Evolutionary conservation across 148 eudicot genomes (phyloP).

Genomic region (Chenopodium album): DNA sequence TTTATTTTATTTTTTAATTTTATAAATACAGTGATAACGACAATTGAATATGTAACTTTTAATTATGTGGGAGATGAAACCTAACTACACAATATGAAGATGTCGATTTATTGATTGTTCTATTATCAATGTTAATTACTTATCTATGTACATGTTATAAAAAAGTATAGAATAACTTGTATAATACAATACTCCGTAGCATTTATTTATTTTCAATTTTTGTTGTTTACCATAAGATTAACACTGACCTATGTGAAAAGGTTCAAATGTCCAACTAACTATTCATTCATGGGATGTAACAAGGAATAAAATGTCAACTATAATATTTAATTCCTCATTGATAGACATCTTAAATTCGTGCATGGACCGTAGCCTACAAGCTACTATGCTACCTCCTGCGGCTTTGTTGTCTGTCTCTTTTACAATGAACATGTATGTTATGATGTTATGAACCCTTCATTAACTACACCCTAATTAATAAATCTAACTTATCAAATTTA

Average conservation of each 20-base stretch:
- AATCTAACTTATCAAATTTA: constrained; percentile 8
- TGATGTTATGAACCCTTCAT: constrained; percentile 10
- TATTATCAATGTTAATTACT: too few species aligned
- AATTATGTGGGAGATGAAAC: too few species aligned
- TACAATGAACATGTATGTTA: constrained; percentile 2
- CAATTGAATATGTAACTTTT: too few species aligned
- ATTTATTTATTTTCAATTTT: too few species aligned
- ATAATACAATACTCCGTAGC: too few species aligned
- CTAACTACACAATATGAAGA: too few species aligned
- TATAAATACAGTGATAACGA: too few species aligned
- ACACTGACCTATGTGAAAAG: background rate
- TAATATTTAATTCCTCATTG: constrained; percentile 1
- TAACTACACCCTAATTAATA: constrained; percentile 8
- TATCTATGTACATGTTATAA: too few species aligned
- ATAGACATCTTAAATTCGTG: constrained; percentile 12
- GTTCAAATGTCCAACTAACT: background rate
- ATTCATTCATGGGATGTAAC: background rate
- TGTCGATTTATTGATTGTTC: too few species aligned
- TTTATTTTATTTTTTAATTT: too few species aligned
- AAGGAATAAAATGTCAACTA: constrained; percentile 9
- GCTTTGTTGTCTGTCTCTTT: constrained; percentile 4
- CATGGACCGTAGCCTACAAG: constrained; percentile 14
- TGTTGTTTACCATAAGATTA: background rate
- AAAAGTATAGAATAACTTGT: too few species aligned
- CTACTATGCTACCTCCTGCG: constrained; percentile 8